Conservation (phyloP, 805 yeast genomes). For the Cyberlindnera americana region DNA sequence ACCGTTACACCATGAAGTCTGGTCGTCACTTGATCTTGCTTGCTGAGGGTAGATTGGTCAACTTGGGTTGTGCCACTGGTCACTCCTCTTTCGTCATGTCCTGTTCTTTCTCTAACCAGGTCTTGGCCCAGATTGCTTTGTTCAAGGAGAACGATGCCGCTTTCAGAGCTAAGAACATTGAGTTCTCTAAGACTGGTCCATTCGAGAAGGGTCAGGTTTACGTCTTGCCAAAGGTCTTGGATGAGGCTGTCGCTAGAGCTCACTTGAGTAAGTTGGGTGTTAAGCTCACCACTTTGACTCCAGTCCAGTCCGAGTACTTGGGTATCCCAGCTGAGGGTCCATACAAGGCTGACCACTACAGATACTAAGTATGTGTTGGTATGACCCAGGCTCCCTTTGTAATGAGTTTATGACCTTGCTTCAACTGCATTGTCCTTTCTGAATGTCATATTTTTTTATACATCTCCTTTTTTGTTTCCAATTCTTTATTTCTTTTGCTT, state of each 20-base stretch:
- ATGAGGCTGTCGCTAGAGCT: conserved; percentile 96
- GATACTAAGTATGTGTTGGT: conserved; percentile 57
- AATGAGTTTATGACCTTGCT: conserved; percentile 16
- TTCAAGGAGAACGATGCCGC: conserved; percentile 81
- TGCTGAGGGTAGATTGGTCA: conserved; percentile 99
- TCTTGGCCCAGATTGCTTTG: conserved; percentile 96
- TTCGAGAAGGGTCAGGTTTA: conserved; percentile 85
- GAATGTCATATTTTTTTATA: conserved; percentile 7
- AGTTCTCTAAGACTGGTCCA: conserved; percentile 90
- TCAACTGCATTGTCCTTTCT: conserved; percentile 24
- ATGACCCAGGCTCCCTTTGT: background rate
- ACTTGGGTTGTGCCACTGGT: conserved; percentile 99
- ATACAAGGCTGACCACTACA: conserved; percentile 96
- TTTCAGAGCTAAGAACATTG: conserved; percentile 79
- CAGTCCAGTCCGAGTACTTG: conserved; percentile 89
- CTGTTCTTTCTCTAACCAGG: conserved; percentile 99
- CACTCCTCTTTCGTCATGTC: conserved; percentile 99
- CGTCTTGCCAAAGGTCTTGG: conserved; percentile 95
- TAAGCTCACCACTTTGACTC: conserved; percentile 69
- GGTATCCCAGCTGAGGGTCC: conserved; percentile 93
- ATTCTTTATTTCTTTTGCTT: conserved; percentile 6
- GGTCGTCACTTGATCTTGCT: conserved; percentile 94
- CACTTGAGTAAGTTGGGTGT: conserved; percentile 95
- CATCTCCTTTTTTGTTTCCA: conserved; percentile 1
- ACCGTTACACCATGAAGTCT: conserved; percentile 83